Evolutionary conservation across 1,284 basidiomycete genomes (phyloP).

Genomic region (Moesziomyces parantarcticus): DNA sequence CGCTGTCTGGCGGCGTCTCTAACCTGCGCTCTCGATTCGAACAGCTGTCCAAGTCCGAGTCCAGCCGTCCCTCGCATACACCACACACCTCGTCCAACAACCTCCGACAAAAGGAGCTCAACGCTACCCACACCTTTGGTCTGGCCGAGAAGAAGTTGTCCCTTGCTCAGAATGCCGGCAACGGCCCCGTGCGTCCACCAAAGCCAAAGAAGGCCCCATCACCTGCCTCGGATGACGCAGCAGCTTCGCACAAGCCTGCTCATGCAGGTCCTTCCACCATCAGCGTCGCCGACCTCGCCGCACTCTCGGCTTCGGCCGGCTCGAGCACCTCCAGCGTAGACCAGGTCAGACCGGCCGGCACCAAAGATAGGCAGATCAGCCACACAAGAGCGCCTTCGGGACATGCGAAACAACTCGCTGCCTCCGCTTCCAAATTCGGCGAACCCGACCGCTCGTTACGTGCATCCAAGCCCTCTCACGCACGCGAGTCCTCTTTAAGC

Average conservation of each 20-base stretch:
- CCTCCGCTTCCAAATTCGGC: constrained; percentile 28
- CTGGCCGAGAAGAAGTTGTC: constrained; percentile 39
- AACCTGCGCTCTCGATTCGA: constrained; percentile 48
- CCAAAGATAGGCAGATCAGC: constrained; percentile 11
- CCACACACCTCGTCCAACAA: constrained; percentile 7
- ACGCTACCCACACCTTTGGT: constrained; percentile 37
- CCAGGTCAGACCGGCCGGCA: constrained; percentile 1
- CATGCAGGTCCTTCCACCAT: constrained; percentile 11
- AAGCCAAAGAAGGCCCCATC: constrained; percentile 19
- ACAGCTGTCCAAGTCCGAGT: constrained; percentile 48
- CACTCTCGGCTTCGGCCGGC: constrained; percentile 10
- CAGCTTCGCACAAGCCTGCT: constrained; percentile 1
- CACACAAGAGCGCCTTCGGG: constrained; percentile 14
- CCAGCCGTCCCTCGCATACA: constrained; percentile 20
- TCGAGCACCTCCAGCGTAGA: constrained; percentile 27
- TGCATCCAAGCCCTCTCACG: constrained; percentile 6
- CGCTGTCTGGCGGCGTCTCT: constrained; percentile 41
- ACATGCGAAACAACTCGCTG: constrained; percentile 4
- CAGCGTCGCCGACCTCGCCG: constrained; percentile 18
- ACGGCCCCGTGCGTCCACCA: not conserved
- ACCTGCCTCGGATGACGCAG: constrained; percentile 7
- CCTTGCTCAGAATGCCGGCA: constrained; percentile 5
- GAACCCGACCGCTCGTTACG: constrained; percentile 14
- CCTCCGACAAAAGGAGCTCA: constrained; percentile 19
- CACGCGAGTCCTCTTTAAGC: constrained; percentile 12